These are phyloP conservation scores for Mortierella sp. DNA, from an alignment of 371 early-diverging fungal genomes.

Conservation along the genomic window DNA sequence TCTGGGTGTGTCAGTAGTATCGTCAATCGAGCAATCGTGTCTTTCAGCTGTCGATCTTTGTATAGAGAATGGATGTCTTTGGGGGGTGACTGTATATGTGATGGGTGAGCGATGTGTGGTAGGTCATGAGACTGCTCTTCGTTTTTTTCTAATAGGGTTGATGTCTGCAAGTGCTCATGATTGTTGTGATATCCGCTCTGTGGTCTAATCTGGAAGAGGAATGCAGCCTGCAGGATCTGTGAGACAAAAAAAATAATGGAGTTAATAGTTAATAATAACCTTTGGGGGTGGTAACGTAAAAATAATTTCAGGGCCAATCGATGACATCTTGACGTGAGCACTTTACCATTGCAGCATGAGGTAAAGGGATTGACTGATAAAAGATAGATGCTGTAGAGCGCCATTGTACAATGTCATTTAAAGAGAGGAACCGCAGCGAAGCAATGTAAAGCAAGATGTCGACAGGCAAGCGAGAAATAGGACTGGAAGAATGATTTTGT, in stretches of 20 bases:
- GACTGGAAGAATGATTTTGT: conserved; percentile 4
- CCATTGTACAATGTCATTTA: conserved; percentile 52
- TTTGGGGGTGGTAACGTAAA: not conserved
- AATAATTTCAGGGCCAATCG: not conserved
- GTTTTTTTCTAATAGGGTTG: not conserved
- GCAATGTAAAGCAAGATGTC: conserved; percentile 52
- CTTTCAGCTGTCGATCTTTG: conserved; percentile 36
- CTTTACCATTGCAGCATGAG: conserved; percentile 50
- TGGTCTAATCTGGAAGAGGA: conserved; percentile 50
- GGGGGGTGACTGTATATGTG: not conserved
- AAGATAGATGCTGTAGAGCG: conserved; percentile 47
- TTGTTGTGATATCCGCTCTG: conserved; percentile 12
- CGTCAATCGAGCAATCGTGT: conserved; percentile 34
- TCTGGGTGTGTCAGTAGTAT: conserved; percentile 35
- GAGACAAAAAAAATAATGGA: not conserved
- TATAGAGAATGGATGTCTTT: conserved; percentile 28
- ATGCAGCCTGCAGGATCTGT: conserved; percentile 51
- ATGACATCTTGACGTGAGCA: no score
- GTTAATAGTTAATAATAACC: conserved; percentile 8
- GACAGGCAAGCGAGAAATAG: conserved; percentile 32
- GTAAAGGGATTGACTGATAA: conserved; percentile 45
- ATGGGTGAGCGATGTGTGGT: not conserved
- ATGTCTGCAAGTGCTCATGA: not conserved
- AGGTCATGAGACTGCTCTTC: not conserved
- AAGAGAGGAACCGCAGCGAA: conserved; percentile 38